phyloP scores from a whole-genome alignment of 2,329 filamentous ascomycete species.

The Sclerotinia sclerotiorum region DNA sequence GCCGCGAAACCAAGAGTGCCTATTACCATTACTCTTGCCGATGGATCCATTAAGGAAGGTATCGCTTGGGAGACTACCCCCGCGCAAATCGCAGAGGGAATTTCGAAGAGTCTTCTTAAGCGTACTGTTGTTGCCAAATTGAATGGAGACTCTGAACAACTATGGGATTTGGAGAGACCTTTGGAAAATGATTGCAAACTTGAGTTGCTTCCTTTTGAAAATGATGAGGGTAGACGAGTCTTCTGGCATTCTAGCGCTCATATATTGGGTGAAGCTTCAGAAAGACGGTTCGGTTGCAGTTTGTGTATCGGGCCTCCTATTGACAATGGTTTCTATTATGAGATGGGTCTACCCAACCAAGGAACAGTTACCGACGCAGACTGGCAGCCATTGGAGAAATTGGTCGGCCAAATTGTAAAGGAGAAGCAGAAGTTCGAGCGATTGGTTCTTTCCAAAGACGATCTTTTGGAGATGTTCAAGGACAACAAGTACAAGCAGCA shows the following conservation, averaged over 20 bases:
- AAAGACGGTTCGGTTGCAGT: slow-evolving; percentile 85
- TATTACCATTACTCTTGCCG: slow-evolving; percentile 71
- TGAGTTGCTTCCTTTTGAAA: slow-evolving; percentile 79
- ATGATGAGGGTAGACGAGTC: slow-evolving; percentile 75
- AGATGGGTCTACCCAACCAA: slow-evolving; percentile 81
- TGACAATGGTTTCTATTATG: slow-evolving; percentile 93
- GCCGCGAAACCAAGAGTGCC: slow-evolving; percentile 68
- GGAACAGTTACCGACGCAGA: slow-evolving; percentile 71
- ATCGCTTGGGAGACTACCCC: slow-evolving; percentile 93
- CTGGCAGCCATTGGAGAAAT: slow-evolving; percentile 80
- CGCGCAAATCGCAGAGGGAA: slow-evolving; percentile 71
- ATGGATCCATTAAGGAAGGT: slow-evolving; percentile 69
- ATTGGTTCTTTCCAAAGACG: slow-evolving; percentile 82
- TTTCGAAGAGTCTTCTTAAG: slow-evolving; percentile 82
- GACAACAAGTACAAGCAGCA: slow-evolving; percentile 99
- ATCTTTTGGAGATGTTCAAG: slow-evolving; percentile 92
- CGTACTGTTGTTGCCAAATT: slow-evolving; percentile 84
- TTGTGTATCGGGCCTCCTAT: slow-evolving; percentile 93
- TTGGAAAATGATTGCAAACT: slow-evolving; percentile 85
- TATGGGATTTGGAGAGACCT: slow-evolving; percentile 92
- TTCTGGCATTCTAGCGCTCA: slow-evolving; percentile 99
- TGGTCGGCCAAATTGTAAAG: slow-evolving; percentile 83
- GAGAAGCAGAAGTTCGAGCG: slow-evolving; percentile 96
- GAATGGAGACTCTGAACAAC: slow-evolving; percentile 65
- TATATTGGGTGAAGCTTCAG: slow-evolving; percentile 90